These are phyloP conservation scores for Plantago rigida DNA, from an alignment of 305 asterid genomes.

Conservation along the genomic window DNA sequence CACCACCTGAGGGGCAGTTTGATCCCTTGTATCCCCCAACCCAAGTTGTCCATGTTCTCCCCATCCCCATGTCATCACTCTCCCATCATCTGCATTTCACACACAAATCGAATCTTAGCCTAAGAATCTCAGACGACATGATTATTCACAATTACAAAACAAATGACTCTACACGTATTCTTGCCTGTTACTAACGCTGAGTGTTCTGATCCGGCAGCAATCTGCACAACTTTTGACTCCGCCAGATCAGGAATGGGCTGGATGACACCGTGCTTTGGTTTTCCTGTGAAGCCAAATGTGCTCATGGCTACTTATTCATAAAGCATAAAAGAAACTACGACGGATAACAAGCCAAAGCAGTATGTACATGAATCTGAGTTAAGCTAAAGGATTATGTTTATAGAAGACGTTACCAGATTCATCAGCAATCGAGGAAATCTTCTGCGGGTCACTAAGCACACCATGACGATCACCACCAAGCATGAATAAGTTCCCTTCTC, in stretches of 20 bases:
- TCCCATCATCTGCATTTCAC: constrained; percentile 44
- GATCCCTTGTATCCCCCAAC: constrained; percentile 52
- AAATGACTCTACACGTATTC: constrained; percentile 1
- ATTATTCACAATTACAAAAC: constrained; percentile 5
- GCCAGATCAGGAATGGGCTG: constrained; percentile 29
- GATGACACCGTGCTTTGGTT: constrained; percentile 25
- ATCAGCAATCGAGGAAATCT: constrained; percentile 25
- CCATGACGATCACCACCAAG: constrained; percentile 72
- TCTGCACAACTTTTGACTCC: constrained; percentile 41
- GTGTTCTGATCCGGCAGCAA: constrained; percentile 90
- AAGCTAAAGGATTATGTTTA: neutral
- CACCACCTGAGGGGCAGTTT: constrained; percentile 45
- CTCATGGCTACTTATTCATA: neutral
- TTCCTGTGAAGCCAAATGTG: constrained; percentile 22
- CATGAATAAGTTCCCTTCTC: constrained; percentile 51
- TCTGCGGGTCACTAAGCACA: constrained; percentile 37
- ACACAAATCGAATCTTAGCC: neutral
- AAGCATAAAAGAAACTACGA: neutral
- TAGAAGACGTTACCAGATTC: constrained; percentile 28
- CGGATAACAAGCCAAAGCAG: neutral
- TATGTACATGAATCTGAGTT: neutral
- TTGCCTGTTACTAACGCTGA: constrained; percentile 66
- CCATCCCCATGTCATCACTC: constrained; percentile 89
- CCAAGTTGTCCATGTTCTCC: constrained; percentile 98
- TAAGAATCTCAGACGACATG: neutral